Conservation (phyloP, 2,329 filamentous ascomycete genomes). For the Aureobasidium leucospermi region DNA sequence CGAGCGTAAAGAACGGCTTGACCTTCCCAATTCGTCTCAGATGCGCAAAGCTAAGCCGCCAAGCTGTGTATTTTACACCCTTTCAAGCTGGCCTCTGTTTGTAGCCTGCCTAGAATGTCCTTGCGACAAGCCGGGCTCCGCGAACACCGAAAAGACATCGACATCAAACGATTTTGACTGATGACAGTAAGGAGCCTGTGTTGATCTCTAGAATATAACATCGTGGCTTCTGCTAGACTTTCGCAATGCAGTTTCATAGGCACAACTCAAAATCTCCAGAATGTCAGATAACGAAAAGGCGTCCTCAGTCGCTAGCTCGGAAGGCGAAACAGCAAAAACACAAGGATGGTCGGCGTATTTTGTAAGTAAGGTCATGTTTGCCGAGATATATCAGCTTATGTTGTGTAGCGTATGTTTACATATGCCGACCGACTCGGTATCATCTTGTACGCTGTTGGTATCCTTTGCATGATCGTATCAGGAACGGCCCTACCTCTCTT, state of each 20-base stretch:
- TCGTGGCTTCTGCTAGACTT: too few species aligned
- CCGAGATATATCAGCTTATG: not conserved
- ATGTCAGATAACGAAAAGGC: not conserved
- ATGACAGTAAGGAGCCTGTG: not conserved
- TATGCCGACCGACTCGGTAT: not conserved
- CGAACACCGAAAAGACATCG: not conserved
- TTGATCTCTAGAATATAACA: not conserved
- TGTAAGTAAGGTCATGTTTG: not conserved
- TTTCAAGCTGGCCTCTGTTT: too few species aligned
- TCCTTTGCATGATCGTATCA: not conserved
- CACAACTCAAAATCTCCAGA: not conserved
- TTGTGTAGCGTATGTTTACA: not conserved
- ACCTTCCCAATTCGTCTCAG: not conserved
- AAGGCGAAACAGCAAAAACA: not conserved
- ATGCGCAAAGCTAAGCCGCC: not conserved
- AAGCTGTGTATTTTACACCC: not conserved
- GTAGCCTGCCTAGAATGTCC: too few species aligned
- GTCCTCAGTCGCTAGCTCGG: not conserved
- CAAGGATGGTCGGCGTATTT: conserved; percentile 3
- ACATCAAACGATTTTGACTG: not conserved
- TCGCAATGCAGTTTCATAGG: not conserved
- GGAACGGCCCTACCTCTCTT: conserved; percentile 26
- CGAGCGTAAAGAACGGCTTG: not conserved
- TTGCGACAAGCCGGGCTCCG: not conserved
- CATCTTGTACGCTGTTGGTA: not conserved